Evolutionary conservation across 2,329 filamentous ascomycete species (phyloP), one percentile per base, ranked within the genome.

Genomic region (Dactylella cylindrospora): DNA sequence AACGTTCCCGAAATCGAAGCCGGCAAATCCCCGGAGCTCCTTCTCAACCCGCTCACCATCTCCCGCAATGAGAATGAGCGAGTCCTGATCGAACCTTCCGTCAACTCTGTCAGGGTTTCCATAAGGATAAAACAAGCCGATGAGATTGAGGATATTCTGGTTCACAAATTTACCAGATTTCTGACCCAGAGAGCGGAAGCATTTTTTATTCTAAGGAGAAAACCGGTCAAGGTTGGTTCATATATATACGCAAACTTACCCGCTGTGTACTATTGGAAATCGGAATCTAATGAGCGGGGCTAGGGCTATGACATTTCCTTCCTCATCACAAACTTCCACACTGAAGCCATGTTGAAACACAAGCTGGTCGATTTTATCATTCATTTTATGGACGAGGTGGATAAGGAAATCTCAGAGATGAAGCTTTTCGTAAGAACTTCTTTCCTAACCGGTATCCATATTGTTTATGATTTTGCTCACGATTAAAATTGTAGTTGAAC

Each of bases 361-460:
- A 97, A 98, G 78, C 80, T 98, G 68, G 94, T 98, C 26, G 93
- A 98, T 74, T 98, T 98, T 71, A 95, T 98, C 68, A 96, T 98
- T 67, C 85, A 97, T 71, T 98, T 98, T 71, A 97, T 98, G 91
- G 91, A 98, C 75, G 93, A 98, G 74, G 94, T 98, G 3, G 94
- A 98, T 75, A 98, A 98, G 79, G 93, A 98, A 75, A 98, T 98
- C 62, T 97, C 93, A 2, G 94, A 98, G 77, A 97, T 98, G 93
- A 98, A 98, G 81, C 85, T 98, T 70, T 98, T 98, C 75, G 91
- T 96, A 81, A 68, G 88, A 78, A 35, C 25, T 39, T n/a, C 35
- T 15, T 2, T 31, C 22, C 8, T 10, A 10, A 13, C 17, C 38
- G 17, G 1, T 15, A 8, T 25, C 25, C n/a, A 20, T 22, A 17